Conservation (phyloP, 139 green algal genomes). For the Tetraselmis striata region DNA sequence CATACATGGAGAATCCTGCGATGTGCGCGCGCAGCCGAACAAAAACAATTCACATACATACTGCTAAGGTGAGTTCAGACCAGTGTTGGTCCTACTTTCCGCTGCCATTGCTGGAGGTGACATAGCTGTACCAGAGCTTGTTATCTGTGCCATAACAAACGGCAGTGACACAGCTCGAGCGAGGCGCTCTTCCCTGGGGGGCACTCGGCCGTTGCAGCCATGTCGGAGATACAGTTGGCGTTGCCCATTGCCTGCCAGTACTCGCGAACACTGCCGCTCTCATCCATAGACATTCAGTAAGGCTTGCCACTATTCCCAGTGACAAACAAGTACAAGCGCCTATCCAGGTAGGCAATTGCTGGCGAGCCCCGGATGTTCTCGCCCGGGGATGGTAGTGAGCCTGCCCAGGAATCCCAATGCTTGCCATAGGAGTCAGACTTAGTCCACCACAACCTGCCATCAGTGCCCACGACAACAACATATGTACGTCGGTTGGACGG, state of each 20-base stretch:
- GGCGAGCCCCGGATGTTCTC: neutral
- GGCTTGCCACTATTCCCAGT: neutral
- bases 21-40: too few relatives aligned
- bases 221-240: neutral
- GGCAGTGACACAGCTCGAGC: neutral
- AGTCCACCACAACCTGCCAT: neutral
- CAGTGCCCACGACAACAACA: neutral
- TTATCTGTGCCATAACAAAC: neutral
- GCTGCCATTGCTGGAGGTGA: neutral
- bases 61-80: too few relatives aligned
- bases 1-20: too few relatives aligned
- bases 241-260: neutral
- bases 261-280: neutral
- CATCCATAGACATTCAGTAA: neutral
- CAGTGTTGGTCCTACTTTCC: neutral
- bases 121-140: neutral
- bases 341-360: neutral
- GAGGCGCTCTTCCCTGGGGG: neutral
- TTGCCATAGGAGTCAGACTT: neutral
- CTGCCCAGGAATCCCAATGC: neutral
- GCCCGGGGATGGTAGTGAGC: neutral
- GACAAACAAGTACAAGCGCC: neutral
- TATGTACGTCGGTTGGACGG: neutral
- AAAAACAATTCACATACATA: too few relatives aligned
- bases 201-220: neutral